Evolutionary conservation across 345 rosid species (phyloP).

Genomic region (Linum tenue): DNA sequence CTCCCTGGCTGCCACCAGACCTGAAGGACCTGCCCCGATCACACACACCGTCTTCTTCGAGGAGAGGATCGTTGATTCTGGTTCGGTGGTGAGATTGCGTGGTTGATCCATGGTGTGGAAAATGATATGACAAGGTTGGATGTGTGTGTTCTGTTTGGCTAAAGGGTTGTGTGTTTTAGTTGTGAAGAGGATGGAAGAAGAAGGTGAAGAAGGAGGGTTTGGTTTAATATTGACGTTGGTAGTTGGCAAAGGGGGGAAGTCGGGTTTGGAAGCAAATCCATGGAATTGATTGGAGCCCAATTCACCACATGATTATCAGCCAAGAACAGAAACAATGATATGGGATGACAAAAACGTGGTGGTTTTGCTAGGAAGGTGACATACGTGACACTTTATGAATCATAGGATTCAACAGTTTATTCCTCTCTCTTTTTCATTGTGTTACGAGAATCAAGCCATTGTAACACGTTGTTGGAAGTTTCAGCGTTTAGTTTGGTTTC

Average conservation of each 20-base stretch:
- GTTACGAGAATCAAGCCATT: too few species aligned
- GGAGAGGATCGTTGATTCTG: not conserved
- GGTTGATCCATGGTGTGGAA: too few species aligned
- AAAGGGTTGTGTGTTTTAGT: too few species aligned
- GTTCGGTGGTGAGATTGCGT: too few species aligned
- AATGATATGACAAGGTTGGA: not conserved
- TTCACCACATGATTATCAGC: not conserved
- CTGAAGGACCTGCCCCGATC: conserved; percentile 94
- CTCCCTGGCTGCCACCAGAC: conserved; percentile 83
- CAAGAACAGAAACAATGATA: conserved; percentile 9
- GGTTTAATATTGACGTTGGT: conserved; percentile 1
- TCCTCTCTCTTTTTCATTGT: not conserved
- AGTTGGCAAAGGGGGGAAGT: not conserved
- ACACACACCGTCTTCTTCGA: conserved; percentile 52
- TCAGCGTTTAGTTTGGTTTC: too few species aligned
- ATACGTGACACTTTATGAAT: conserved; percentile 19
- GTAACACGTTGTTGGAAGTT: too few species aligned
- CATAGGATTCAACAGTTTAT: not conserved
- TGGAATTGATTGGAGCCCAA: not conserved
- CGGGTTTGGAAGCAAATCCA: not conserved
- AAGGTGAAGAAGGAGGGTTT: too few species aligned
- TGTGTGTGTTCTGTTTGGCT: too few species aligned
- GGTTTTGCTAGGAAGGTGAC: conserved; percentile 27
- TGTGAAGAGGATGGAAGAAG: too few species aligned
- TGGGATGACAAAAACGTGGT: conserved; percentile 3